phyloP scores from a whole-genome alignment of 1,284 basidiomycete genomes.

The Coniferiporia sulphurascens region DNA sequence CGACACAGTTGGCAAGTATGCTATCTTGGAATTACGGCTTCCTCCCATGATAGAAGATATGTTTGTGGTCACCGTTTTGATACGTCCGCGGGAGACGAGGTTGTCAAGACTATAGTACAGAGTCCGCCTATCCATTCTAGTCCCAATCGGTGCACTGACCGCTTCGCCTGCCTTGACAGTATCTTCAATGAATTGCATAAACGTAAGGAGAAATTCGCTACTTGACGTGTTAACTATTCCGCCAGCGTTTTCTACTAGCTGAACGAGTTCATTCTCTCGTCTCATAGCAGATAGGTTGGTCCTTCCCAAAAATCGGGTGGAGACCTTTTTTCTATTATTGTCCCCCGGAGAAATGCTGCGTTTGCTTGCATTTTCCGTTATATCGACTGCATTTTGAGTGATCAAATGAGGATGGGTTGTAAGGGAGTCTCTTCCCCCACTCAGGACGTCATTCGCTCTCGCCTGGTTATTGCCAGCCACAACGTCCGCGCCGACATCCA shows the following conservation, averaged over 20 bases:
- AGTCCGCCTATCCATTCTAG: conserved; percentile 70
- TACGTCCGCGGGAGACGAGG: conserved; percentile 54
- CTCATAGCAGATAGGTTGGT: conserved; percentile 70
- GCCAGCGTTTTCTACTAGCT: conserved; percentile 54
- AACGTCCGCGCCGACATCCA: no score
- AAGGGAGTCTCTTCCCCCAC: no score
- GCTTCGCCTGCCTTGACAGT: conserved; percentile 55
- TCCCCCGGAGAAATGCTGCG: conserved; percentile 13
- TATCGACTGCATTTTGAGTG: not conserved
- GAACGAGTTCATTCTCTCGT: conserved; percentile 70
- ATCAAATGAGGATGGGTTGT: no score
- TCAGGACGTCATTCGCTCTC: no score
- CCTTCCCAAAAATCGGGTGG: conserved; percentile 29
- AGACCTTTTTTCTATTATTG: not conserved
- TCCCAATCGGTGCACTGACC: conserved; percentile 61
- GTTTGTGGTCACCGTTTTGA: conserved; percentile 62
- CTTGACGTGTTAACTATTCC: conserved; percentile 61
- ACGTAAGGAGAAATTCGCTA: conserved; percentile 63
- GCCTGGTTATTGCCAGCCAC: no score
- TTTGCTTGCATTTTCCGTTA: not conserved
- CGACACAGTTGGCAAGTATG: conserved; percentile 52
- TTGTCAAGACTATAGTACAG: conserved; percentile 51
- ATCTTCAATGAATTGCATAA: conserved; percentile 51
- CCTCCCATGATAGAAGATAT: conserved; percentile 49
- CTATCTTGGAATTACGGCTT: conserved; percentile 49